Evolutionary conservation across 2,329 filamentous ascomycete species (phyloP), one percentile per base, ranked within the genome.

Genomic region (Colletotrichum navitas): DNA sequence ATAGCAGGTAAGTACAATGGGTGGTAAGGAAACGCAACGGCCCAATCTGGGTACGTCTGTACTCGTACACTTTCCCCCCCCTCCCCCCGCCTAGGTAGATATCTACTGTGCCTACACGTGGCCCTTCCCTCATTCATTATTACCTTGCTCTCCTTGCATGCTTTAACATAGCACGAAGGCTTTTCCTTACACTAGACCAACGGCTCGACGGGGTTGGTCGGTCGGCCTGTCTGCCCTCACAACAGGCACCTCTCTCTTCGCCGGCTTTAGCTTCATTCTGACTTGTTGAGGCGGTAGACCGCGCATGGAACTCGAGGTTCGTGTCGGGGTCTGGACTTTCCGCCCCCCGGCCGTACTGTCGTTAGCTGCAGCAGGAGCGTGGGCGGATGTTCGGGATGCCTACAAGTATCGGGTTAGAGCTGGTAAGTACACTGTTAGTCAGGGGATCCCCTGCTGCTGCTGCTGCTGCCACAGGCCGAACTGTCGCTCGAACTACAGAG

Each of bases 111-210:
- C 10, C 21, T 24, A 24, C 21, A 21, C 14, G 12, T 16, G n/a
- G 18, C 65, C 6, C 65, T 45, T 55, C 24, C 39, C 49, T 45
- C 29, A 39, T 26, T 14, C 56, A n/a, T 24, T 34, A 43, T 7
- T 36, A 24, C 49, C 59, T 68, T 24, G 10, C 8, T 47, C 21
- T 24, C 10, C n/a, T 41, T 34, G 2, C 43, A 21, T 58, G 32
- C 26, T 51, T n/a, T n/a, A 49, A n/a, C 43, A n/a, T n/a, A 5
- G 7, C 8, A 32, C 36, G 6, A 51, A 41, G 49, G 63, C n/a
- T 66, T 66, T 41, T 59, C 49, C 59, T 11, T 63, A 10, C 14
- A 58, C 41, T 43, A 21, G 32, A 58, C 32, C 59, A 60, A 59
- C 63, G 32, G 24, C 12, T 21, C 24, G 14, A 55, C 45, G n/a